Percentiles rank a stretch among this genome's conserved stretches.
Conservation (phyloP, 108 stramenopile species). For the Skeletonema tropicum region DNA sequence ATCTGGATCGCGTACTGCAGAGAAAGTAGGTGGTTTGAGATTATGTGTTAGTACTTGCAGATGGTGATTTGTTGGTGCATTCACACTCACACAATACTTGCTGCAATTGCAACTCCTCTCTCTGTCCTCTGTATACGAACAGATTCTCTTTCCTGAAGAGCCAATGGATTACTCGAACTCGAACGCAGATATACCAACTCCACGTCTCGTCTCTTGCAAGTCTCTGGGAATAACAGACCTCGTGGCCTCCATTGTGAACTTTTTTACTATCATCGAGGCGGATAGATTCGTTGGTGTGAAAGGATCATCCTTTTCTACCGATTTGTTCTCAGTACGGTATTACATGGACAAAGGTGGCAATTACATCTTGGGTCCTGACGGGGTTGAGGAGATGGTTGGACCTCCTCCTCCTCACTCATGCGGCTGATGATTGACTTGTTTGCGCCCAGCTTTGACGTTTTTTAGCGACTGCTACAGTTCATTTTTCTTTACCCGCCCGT, state of each 20-base stretch:
- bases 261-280: conserved; percentile 62
- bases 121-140: background rate
- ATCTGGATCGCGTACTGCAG: conserved; percentile 56
- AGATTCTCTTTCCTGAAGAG: conserved; percentile 1
- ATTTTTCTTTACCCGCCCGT: too few relatives aligned
- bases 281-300: conserved; percentile 68
- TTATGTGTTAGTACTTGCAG: background rate
- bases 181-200: background rate
- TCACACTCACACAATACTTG: background rate
- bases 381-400: conserved; percentile 32
- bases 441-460: too few relatives aligned
- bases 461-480: too few relatives aligned
- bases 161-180: background rate
- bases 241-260: conserved; percentile 70
- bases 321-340: conserved; percentile 75
- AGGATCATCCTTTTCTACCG: conserved; percentile 63
- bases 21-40: conserved; percentile 17
- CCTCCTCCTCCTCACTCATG: conserved; percentile 18
- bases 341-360: conserved; percentile 25
- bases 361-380: conserved; percentile 31
- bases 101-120: background rate
- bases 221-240: conserved; percentile 35
- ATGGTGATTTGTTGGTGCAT: background rate
- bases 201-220: conserved; percentile 11
- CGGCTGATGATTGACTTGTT: background rate